Evolutionary conservation across 495 filamentous ascomycete species (phyloP).

Genomic region (Penicillium samsonianum): DNA sequence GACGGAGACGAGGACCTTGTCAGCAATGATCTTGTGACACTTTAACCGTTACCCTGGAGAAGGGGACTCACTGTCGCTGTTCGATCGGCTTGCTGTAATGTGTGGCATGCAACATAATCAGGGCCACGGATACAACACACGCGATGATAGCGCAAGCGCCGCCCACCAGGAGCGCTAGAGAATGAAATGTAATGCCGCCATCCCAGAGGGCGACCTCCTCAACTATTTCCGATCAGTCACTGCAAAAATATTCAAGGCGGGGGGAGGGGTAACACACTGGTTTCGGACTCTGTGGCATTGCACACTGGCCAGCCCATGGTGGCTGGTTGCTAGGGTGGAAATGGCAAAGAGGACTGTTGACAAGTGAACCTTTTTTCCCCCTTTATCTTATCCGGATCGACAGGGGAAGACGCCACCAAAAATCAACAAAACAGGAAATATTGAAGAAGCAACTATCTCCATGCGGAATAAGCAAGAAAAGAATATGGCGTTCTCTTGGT

Average conservation of each 20-base stretch:
- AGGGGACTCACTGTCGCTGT: constrained; percentile 66
- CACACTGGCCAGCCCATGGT: constrained; percentile 54
- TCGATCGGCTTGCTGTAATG: constrained; percentile 83
- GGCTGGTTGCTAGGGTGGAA: constrained; percentile 17
- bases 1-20: constrained; percentile 32
- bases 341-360: constrained; percentile 13
- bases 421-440: constrained; percentile 6
- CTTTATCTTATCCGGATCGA: constrained; percentile 33
- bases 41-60: background rate
- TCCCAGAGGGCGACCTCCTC: constrained; percentile 48
- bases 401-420: constrained; percentile 16
- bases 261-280: constrained; percentile 34
- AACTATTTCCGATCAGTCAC: constrained; percentile 32
- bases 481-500: background rate
- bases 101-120: constrained; percentile 75
- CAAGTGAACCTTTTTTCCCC: constrained; percentile 11
- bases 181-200: constrained; percentile 51
- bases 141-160: constrained; percentile 50
- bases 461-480: background rate
- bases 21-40: constrained; percentile 8
- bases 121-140: constrained; percentile 40
- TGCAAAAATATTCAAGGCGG: background rate
- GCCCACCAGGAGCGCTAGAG: constrained; percentile 48
- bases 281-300: constrained; percentile 50
- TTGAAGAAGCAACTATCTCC: background rate